Evolutionary conservation across 192 early-diverging fungal species (phyloP).

Genomic region (Spizellomyces sp.): DNA sequence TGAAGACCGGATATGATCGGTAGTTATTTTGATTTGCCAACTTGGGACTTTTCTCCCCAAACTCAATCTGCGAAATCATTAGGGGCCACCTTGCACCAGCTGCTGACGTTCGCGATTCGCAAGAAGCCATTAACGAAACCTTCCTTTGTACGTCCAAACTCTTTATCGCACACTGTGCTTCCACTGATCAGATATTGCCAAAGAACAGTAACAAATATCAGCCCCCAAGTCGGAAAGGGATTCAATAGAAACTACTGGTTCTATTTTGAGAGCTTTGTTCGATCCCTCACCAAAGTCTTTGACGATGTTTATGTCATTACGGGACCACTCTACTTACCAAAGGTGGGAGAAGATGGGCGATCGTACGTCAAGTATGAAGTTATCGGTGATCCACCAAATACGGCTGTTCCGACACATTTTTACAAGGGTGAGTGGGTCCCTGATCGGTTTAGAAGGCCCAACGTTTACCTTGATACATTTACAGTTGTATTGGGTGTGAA

Average conservation of each 20-base stretch:
- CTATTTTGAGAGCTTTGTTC: constrained; percentile 79
- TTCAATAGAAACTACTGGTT: constrained; percentile 97
- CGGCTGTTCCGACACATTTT: constrained; percentile 91
- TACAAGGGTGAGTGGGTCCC: constrained; percentile 62
- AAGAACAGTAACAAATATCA: constrained; percentile 39
- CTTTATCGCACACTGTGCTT: not conserved
- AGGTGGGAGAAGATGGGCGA: constrained; percentile 59
- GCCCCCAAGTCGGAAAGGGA: constrained; percentile 52
- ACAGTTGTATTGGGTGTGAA: constrained; percentile 70
- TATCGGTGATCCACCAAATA: constrained; percentile 82
- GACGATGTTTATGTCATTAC: constrained; percentile 85
- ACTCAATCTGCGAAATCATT: not conserved
- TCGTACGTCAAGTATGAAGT: constrained; percentile 82
- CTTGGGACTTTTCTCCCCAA: not conserved
- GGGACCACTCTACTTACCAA: constrained; percentile 85
- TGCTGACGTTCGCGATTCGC: constrained; percentile 75
- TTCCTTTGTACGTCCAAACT: constrained; percentile 54
- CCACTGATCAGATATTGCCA: not conserved
- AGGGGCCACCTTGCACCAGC: constrained; percentile 90
- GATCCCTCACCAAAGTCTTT: constrained; percentile 69
- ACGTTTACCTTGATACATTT: not conserved
- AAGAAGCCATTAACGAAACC: constrained; percentile 81
- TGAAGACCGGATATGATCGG: constrained; percentile 81
- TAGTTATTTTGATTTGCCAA: not conserved
- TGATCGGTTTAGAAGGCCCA: not conserved